These are phyloP conservation scores for Trichoderma sp. DNA, from an alignment of 2,329 filamentous ascomycete genomes.

Conservation along the genomic window DNA sequence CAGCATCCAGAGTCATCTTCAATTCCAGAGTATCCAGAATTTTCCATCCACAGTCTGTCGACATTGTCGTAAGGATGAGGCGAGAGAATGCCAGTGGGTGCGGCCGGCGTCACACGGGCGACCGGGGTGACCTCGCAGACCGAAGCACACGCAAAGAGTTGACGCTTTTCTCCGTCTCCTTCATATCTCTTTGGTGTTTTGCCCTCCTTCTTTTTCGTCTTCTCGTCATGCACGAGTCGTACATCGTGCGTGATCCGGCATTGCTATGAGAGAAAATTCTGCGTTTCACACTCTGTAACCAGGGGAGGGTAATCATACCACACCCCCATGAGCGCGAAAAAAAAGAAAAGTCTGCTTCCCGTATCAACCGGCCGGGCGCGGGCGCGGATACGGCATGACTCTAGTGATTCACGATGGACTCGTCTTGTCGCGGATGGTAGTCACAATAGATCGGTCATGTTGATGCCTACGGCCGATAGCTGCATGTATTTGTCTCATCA, in stretches of 20 bases:
- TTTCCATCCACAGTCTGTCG: not conserved
- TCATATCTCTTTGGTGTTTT: not conserved
- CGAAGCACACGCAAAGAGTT: not conserved
- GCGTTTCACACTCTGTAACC: not conserved
- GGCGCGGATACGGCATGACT: not conserved
- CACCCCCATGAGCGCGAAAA: not conserved
- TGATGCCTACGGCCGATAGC: not conserved
- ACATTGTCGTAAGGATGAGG: slow-evolving; percentile 16
- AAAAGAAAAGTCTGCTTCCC: not conserved
- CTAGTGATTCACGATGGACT: not conserved
- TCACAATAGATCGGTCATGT: not conserved
- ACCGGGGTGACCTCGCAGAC: not conserved
- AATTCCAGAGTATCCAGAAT: not conserved
- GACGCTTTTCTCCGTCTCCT: not conserved
- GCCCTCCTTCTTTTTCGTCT: not conserved
- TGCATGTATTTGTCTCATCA: slow-evolving; percentile 15
- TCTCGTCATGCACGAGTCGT: not conserved
- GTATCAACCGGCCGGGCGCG: not conserved
- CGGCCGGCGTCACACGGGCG: not conserved
- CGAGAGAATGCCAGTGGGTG: not conserved
- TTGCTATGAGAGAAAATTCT: not conserved
- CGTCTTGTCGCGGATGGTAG: not conserved
- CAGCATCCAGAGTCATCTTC: not conserved
- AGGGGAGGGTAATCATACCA: slow-evolving; percentile 2
- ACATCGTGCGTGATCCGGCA: not conserved